Base-by-base conservation (phyloP, 2,329 filamentous ascomycete genomes). In the Aspergillus sp. region DNA sequence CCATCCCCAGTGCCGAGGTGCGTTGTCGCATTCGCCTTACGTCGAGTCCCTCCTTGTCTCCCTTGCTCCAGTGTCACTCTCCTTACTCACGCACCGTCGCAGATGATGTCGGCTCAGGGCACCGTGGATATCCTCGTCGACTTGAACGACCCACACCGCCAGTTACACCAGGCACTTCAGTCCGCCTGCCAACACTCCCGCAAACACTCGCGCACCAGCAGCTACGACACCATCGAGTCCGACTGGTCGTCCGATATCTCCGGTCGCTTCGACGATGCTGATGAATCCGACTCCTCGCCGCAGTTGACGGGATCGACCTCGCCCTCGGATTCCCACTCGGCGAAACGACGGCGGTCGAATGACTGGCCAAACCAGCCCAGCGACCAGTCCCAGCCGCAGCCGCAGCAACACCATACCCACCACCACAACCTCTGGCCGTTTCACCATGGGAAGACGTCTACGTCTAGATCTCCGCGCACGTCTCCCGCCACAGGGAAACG, bases 321-420 rank as follows among this genome's bases (percentile, higher is more conserved):
- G 2, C 56, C 60, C 1, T 60, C 62, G 3, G 55, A n/a, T 10
- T 20, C 54, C 11, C 71, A 73, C 50, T 71, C 68, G 0, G 65
- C 66, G 10, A 79, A 79, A 58, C 69, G 76, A 43, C 70, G 71
- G 14, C 70, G 76, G 17, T 71, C 70, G 3, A 73, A 72, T 42
- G 73, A 77, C 50, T 79, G 76, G 76, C 75, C 76, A 13, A 58
- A 77, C 2, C 45, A 51, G 2, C 44, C 40, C 3, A 20, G 14
- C 29, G 38, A 58, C 31, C 49, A 60, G 38, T 9, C 5, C 19
- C 19, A 13, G 11, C 7, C 40, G 16, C 4, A 47, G 32, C 10
- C 32, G 32, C 5, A 41, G 16, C 3, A 49, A 16, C 13, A 49
- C 44, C 13, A 44, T 42, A 13, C 53, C 23, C 23, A 25, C 23